phyloP scores from a whole-genome alignment of 1,139 yeast species.

The Lodderomyces metapsilosis region DNA sequence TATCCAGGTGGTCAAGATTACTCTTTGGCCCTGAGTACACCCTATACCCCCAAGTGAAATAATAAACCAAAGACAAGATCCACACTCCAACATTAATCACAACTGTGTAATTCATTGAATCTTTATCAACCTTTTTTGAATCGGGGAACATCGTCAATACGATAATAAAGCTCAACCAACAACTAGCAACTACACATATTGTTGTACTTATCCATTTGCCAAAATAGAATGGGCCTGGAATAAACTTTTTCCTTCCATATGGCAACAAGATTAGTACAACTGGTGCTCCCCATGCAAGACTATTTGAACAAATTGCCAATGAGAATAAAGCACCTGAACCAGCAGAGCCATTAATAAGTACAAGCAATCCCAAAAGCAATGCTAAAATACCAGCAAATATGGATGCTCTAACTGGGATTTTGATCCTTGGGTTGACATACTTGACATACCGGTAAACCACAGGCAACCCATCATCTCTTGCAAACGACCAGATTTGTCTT shows the following conservation, averaged over 20 bases:
- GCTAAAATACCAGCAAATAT: constrained; percentile 49
- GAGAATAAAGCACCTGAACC: constrained; percentile 52
- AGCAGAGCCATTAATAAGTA: constrained; percentile 59
- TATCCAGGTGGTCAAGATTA: constrained; percentile 21
- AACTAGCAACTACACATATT: constrained; percentile 23
- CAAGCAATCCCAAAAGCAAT: constrained; percentile 53
- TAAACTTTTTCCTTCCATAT: constrained; percentile 42
- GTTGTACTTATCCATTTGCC: constrained; percentile 47
- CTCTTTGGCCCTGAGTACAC: constrained; percentile 36
- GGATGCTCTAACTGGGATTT: constrained; percentile 64
- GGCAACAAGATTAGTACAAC: constrained; percentile 41
- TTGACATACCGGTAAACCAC: constrained; percentile 44
- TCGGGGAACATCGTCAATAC: constrained; percentile 42
- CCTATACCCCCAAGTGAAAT: constrained; percentile 27
- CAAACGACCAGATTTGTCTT: constrained; percentile 39
- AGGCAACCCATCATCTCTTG: constrained; percentile 46
- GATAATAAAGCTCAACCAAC: constrained; percentile 32
- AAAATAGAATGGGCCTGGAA: constrained; percentile 64
- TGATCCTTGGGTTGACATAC: constrained; percentile 48
- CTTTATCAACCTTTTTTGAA: constrained; percentile 23
- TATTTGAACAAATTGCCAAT: constrained; percentile 48
- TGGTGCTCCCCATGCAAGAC: constrained; percentile 26
- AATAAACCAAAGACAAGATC: constrained; percentile 28
- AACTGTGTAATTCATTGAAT: constrained; percentile 37
- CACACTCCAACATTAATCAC: constrained; percentile 39